phyloP scores from a whole-genome alignment of 805 yeast species.

The Hanseniaspora osmophila region DNA sequence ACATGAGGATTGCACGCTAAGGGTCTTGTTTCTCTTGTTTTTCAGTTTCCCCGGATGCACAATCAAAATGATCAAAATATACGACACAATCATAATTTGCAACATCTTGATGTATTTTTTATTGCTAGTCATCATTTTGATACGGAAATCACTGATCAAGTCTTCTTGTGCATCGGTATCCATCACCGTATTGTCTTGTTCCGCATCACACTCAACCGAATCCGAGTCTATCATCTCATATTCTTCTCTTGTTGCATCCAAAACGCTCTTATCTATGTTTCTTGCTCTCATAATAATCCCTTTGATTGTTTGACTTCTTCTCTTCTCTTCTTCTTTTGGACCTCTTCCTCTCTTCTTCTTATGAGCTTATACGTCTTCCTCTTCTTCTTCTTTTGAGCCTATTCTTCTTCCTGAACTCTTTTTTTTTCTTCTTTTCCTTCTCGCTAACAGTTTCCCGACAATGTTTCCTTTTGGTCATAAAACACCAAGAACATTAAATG shows the following conservation, averaged over 20 bases:
- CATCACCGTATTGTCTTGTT: conserved; percentile 11
- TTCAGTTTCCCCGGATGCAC: background rate
- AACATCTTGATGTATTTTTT: conserved; percentile 11
- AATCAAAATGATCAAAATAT: conserved; percentile 15
- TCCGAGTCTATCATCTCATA: conserved; percentile 5
- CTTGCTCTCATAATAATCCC: conserved; percentile 8
- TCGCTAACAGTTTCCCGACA: no score
- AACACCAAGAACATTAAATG: no score
- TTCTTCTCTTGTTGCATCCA: conserved; percentile 4
- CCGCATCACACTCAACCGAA: conserved; percentile 1
- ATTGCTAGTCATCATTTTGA: conserved; percentile 12
- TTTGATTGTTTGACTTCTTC: conserved; percentile 9
- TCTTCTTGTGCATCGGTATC: conserved; percentile 23
- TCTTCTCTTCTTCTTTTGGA: conserved; percentile 15
- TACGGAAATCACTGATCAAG: conserved; percentile 15
- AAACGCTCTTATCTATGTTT: conserved; percentile 1
- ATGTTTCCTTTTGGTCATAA: no score
- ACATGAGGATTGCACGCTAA: conserved; percentile 11
- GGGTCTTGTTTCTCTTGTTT: conserved; percentile 6
- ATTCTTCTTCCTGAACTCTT: no score
- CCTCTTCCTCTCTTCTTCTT: no score
- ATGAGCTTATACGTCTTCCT: no score
- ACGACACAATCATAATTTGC: conserved; percentile 11
- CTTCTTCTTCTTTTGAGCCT: no score
- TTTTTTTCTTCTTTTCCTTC: no score